phyloP scores from a whole-genome alignment of 768 basidiomycete species.

The Mycena rosella region DNA sequence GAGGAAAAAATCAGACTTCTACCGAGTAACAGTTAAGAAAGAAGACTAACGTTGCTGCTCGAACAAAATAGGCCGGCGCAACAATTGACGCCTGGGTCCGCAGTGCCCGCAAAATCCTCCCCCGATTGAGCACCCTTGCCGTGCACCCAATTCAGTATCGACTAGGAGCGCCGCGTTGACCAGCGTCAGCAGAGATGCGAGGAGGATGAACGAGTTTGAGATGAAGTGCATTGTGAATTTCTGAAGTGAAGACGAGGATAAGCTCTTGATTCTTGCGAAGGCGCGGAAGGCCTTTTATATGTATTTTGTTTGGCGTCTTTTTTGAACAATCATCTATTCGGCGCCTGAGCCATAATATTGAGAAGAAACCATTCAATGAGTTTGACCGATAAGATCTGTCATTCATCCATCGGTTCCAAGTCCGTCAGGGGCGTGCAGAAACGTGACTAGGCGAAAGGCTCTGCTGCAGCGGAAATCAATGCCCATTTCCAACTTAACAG shows the following conservation, averaged over 20 bases:
- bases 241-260: background rate
- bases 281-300: background rate
- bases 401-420: too few relatives aligned
- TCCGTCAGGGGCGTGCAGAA: too few relatives aligned
- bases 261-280: conserved; percentile 1
- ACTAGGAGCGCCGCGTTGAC: background rate
- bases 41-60: background rate
- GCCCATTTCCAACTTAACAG: too few relatives aligned
- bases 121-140: background rate
- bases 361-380: too few relatives aligned
- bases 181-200: conserved; percentile 11
- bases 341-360: too few relatives aligned
- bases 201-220: background rate
- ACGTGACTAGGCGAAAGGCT: too few relatives aligned
- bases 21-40: background rate
- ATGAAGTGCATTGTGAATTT: conserved; percentile 10
- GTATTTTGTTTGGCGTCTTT: too few relatives aligned
- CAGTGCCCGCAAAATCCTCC: background rate
- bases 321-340: too few relatives aligned
- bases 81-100: background rate
- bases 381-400: too few relatives aligned
- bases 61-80: conserved; percentile 1
- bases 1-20: background rate
- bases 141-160: background rate
- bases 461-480: too few relatives aligned